Evolutionary conservation across 2,329 filamentous ascomycete genomes (phyloP), one percentile per base, ranked within the genome.

Genomic region (Myotisia sp.): DNA sequence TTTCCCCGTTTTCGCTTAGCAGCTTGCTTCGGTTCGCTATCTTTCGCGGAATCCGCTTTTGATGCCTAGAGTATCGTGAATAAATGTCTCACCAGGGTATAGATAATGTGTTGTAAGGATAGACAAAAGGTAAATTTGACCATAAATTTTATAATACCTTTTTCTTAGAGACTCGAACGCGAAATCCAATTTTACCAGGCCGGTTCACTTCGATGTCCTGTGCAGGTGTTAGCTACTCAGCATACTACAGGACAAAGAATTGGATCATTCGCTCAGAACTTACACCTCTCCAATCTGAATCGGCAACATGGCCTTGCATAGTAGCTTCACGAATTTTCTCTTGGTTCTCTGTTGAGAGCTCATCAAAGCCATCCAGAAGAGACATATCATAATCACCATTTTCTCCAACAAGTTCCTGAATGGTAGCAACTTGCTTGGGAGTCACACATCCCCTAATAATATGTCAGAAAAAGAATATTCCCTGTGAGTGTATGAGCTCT

Each of bases 251-350:
- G 43, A 29, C 33, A 48, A 41, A 19, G 7, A 2, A 18, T 24
- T n/a, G n/a, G n/a, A n/a, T n/a, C n/a, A n/a, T n/a, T n/a, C n/a
- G n/a, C n/a, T n/a, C n/a, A n/a, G 42, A 40, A 34, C 79, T 60
- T 68, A 92, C 85, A 8, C 84, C 84, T 21, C 79, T 87, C 74
- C 84, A 94, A 47, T 94, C 87, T 33, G 82, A 77, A 26, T 83
- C 68, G 45, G 80, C 78, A 47, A 95, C 78, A 47, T 90, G 81
- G 16, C 83, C 84, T 52, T 86, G 70, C 38, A 70, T 66, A 16
- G 94, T 56, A 33, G 79, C 82, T 29, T 69, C 70, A 33, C 70
- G 65, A 43, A 94, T 64, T 64, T 90, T 93, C 28, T 71, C 71
- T 56, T 86, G 74, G 1, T 73, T 47, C 2, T 83, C 77, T 0